Evolutionary conservation across 495 filamentous ascomycete genomes (phyloP).

Genomic region (Clohesyomyces aquaticus): DNA sequence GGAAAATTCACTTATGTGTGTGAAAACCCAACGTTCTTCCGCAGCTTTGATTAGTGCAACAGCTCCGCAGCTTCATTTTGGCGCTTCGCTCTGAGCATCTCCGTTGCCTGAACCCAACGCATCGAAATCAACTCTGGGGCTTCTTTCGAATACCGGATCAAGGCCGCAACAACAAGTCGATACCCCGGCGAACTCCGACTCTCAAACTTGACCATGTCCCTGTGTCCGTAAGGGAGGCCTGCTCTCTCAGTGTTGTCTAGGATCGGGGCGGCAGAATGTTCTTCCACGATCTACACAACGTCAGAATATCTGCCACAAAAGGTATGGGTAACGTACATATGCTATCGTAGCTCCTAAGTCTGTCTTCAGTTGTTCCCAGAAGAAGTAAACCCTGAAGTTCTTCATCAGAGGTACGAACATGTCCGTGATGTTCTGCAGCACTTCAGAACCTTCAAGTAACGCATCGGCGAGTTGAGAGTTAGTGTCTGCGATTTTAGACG

Average conservation of each 20-base stretch:
- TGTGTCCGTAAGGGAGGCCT: constrained; percentile 81
- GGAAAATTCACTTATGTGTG: no score
- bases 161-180: constrained; percentile 69
- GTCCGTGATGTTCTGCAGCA: constrained; percentile 77
- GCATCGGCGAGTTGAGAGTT: constrained; percentile 71
- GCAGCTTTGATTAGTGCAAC: constrained; percentile 7
- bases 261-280: constrained; percentile 73
- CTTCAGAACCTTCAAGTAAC: constrained; percentile 77
- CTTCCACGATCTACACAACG: constrained; percentile 67
- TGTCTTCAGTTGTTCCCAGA: constrained; percentile 54
- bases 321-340: constrained; percentile 38
- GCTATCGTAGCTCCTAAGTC: constrained; percentile 64
- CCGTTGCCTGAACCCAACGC: constrained; percentile 9
- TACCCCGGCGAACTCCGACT: constrained; percentile 73
- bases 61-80: constrained; percentile 9
- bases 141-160: constrained; percentile 62
- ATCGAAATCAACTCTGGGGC: constrained; percentile 1
- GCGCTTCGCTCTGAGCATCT: constrained; percentile 5
- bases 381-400: constrained; percentile 72
- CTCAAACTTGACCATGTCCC: constrained; percentile 87
- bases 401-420: constrained; percentile 74
- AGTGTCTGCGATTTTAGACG: constrained; percentile 70
- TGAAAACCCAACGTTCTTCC: no score
- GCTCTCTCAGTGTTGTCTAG: constrained; percentile 74
- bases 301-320: not conserved